Evolutionary conservation across 2,329 filamentous ascomycete species (phyloP), one percentile per base, ranked within the genome.

Genomic region (Pseudomassariella vexata): DNA sequence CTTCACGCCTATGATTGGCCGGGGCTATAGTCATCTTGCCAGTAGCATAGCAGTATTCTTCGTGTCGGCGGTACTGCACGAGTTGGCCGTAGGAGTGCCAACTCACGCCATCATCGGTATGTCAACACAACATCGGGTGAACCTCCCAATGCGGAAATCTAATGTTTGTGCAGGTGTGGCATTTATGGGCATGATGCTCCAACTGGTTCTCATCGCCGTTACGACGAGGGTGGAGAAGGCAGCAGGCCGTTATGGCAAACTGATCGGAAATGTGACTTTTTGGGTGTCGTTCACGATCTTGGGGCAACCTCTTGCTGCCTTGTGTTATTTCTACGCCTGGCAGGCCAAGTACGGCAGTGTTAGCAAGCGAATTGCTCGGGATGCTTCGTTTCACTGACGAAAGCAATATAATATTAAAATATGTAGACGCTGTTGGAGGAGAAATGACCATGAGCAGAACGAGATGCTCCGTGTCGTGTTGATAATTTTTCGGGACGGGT

Each of bases 301-400:
- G 9, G 92, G 92, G 4, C 92, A 98, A 65, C 92, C 92, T 1
- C 75, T 96, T 47, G 92, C 87, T 2, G 89, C 87, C 1, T 65
- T 98, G 38, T 70, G 94, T 55, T 98, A 98, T 58, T 98, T 95
- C 58, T 96, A 96, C 55, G 89, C 89, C 2, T 98, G 92, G 90
- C 90, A 96, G 62, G 87, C 87, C 34, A 96, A 96, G 65, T 95
- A 95, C 55, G 92, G 92, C 9, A 88, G 82, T 48, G 82, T 89
- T 15, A 85, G 74, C 44, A 66, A 62, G 44, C 53, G 56, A 32
- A 39, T 41, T n/a, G n/a, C n/a, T n/a, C n/a, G n/a, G n/a, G n/a
- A n/a, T n/a, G n/a, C n/a, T n/a, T n/a, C n/a, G n/a, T n/a, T n/a
- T n/a, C n/a, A n/a, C n/a, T n/a, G n/a, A n/a, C n/a, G n/a, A n/a